A percentile compares a stretch with the other conserved stretches of the same genome.
These are phyloP conservation scores for Boletellus emodensis DNA, from an alignment of 768 basidiomycete species.

Conservation along the genomic window DNA sequence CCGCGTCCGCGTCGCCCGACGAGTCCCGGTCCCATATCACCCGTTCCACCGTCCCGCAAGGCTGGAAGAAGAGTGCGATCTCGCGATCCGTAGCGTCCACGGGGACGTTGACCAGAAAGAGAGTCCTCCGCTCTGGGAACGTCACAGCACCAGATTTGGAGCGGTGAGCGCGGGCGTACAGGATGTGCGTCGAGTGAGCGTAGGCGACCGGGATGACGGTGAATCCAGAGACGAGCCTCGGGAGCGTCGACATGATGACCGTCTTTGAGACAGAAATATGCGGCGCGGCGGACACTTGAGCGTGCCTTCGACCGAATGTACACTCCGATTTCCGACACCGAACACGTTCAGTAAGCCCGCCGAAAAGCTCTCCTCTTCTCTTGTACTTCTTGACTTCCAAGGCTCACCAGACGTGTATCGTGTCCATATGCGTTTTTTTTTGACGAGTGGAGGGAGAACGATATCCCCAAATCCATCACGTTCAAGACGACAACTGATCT, in stretches of 20 bases:
- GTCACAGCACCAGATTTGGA: constrained; percentile 38
- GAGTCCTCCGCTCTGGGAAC: constrained; percentile 59
- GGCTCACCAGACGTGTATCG: too few relatives aligned
- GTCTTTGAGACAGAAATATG: neutral
- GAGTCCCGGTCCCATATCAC: constrained; percentile 59
- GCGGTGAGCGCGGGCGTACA: constrained; percentile 71
- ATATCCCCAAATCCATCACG: too few relatives aligned
- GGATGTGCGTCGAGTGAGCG: constrained; percentile 50
- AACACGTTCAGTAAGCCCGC: too few relatives aligned
- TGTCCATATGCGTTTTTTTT: too few relatives aligned
- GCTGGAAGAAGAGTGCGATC: constrained; percentile 70
- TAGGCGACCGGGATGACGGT: constrained; percentile 39
- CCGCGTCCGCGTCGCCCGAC: constrained; percentile 17
- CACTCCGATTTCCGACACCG: too few relatives aligned
- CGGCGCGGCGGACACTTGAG: too few relatives aligned
- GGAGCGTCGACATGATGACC: constrained; percentile 15
- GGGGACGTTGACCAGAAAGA: constrained; percentile 88
- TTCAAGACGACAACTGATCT: too few relatives aligned
- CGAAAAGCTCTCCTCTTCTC: too few relatives aligned
- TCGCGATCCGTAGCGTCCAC: constrained; percentile 85
- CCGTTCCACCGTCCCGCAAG: constrained; percentile 71
- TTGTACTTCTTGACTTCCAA: too few relatives aligned
- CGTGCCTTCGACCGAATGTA: too few relatives aligned
- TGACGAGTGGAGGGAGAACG: too few relatives aligned
- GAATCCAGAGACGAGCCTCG: constrained; percentile 31